These are phyloP conservation scores for Tolypocladium capitatum DNA, from an alignment of 2,329 filamentous ascomycete genomes.

Conservation along the genomic window DNA sequence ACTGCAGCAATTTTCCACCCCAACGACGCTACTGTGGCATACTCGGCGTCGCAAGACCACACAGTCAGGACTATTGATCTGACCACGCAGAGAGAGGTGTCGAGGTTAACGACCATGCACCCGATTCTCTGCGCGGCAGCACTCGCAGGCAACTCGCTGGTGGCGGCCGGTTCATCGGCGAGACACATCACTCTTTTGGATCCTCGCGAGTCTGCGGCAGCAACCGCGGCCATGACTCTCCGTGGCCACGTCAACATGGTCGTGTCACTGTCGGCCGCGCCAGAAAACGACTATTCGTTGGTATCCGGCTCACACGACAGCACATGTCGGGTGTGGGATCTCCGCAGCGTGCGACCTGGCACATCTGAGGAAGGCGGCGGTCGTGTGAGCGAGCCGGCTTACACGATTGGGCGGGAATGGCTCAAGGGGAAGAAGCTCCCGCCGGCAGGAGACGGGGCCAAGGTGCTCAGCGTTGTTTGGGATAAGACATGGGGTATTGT, in stretches of 20 bases:
- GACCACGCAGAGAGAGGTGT: conserved; percentile 64
- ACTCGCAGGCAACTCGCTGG: conserved; percentile 48
- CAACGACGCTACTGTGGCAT: conserved; percentile 73
- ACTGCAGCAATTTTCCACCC: conserved; percentile 77
- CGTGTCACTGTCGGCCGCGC: conserved; percentile 33
- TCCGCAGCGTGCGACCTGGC: conserved; percentile 53
- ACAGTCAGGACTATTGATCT: conserved; percentile 84
- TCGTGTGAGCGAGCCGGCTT: conserved; percentile 59
- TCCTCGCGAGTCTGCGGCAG: conserved; percentile 62
- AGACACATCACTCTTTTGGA: conserved; percentile 89
- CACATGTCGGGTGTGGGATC: conserved; percentile 87
- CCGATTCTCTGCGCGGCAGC: conserved; percentile 69
- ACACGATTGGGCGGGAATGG: conserved; percentile 64
- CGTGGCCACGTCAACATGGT: conserved; percentile 74
- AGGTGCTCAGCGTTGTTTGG: conserved; percentile 85
- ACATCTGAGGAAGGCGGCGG: conserved; percentile 47
- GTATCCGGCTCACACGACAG: conserved; percentile 87
- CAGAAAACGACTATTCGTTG: conserved; percentile 64
- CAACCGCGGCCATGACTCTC: conserved; percentile 78
- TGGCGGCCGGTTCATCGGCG: conserved; percentile 67
- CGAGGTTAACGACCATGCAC: conserved; percentile 71
- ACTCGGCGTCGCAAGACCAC: conserved; percentile 86
- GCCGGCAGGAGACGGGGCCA: conserved; percentile 67
- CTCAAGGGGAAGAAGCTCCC: conserved; percentile 49
- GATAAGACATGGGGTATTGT: conserved; percentile 78